Evolutionary conservation across 2,329 filamentous ascomycete species (phyloP).

Genomic region (Arthrobotrys sinensis): DNA sequence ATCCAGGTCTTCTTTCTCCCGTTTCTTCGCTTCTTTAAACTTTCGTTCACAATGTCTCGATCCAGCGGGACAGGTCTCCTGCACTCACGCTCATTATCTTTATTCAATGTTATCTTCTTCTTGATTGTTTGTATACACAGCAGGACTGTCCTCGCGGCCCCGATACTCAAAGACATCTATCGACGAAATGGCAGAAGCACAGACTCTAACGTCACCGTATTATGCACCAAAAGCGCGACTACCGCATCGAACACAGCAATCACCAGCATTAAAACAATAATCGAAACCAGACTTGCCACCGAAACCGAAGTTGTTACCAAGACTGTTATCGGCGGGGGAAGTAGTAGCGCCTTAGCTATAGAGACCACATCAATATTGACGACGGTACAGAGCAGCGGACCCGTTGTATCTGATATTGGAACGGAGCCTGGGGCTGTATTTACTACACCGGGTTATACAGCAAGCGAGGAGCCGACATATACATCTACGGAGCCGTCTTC

Average conservation of each 20-base stretch:
- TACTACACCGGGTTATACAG: background rate
- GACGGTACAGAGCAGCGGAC: background rate
- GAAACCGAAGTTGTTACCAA: slow-evolving; percentile 5
- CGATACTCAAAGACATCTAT: slow-evolving; percentile 1
- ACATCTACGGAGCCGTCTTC: background rate
- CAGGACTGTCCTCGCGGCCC: background rate
- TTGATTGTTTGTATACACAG: background rate
- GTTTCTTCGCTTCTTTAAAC: slow-evolving; percentile 6
- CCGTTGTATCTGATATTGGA: slow-evolving; percentile 8
- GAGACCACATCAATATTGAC: slow-evolving; percentile 7
- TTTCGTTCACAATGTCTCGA: slow-evolving; percentile 26
- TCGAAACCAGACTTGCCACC: slow-evolving; percentile 27
- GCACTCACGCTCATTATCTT: slow-evolving; percentile 8
- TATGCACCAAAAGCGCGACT: background rate
- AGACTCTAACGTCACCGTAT: background rate
- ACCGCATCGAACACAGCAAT: background rate
- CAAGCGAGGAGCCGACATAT: background rate
- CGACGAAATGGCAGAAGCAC: background rate
- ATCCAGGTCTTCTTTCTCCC: background rate
- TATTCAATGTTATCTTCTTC: background rate
- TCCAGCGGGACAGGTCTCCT: slow-evolving; percentile 31
- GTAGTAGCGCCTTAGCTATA: background rate
- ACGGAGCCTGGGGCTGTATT: slow-evolving; percentile 21
- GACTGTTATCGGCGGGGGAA: background rate
- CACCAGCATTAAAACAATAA: background rate